A percentile compares a stretch with the other conserved stretches of the same genome.
Conservation (phyloP, 352 stramenopile genomes). For the Globisporangium lucens region DNA sequence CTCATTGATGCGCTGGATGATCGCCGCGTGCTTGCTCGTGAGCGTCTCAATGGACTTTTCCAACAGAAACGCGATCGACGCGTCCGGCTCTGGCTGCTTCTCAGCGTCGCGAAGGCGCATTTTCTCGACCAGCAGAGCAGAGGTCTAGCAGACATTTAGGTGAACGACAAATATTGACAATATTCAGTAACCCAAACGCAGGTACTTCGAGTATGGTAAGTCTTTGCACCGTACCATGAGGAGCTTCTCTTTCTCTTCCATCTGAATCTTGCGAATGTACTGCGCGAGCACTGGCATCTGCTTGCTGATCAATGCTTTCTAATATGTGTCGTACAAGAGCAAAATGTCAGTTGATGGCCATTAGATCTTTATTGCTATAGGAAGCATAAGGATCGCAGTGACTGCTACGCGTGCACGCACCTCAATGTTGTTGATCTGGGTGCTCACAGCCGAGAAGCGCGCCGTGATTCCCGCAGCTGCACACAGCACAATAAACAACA, state of each 20-base stretch:
- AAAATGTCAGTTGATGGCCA: background rate
- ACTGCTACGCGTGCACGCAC: constrained; percentile 11
- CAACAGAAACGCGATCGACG: constrained; percentile 43
- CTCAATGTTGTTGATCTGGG: constrained; percentile 70
- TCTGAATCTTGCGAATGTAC: constrained; percentile 68
- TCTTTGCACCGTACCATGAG: constrained; percentile 36
- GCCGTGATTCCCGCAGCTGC: constrained; percentile 57
- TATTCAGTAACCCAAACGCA: too few species aligned
- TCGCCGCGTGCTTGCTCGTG: constrained; percentile 49
- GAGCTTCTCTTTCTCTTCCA: constrained; percentile 82
- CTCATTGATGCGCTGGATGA: constrained; percentile 78
- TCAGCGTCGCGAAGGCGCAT: constrained; percentile 56
- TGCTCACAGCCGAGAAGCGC: constrained; percentile 62
- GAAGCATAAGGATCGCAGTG: background rate
- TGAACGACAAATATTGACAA: too few species aligned
- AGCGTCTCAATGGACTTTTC: constrained; percentile 61
- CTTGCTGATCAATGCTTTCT: constrained; percentile 30
- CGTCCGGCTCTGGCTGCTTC: constrained; percentile 40
- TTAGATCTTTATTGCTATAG: background rate
- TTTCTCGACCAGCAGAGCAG: constrained; percentile 75
- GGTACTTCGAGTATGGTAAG: too few species aligned
- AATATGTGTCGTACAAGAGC: background rate
- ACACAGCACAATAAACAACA: constrained; percentile 2
- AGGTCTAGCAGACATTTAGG: constrained; percentile 40
- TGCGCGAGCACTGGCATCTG: constrained; percentile 41